Evolutionary conservation across 768 basidiomycete species (phyloP), one percentile per base, ranked within the genome.

Genomic region (Aureoboletus auriporus): DNA sequence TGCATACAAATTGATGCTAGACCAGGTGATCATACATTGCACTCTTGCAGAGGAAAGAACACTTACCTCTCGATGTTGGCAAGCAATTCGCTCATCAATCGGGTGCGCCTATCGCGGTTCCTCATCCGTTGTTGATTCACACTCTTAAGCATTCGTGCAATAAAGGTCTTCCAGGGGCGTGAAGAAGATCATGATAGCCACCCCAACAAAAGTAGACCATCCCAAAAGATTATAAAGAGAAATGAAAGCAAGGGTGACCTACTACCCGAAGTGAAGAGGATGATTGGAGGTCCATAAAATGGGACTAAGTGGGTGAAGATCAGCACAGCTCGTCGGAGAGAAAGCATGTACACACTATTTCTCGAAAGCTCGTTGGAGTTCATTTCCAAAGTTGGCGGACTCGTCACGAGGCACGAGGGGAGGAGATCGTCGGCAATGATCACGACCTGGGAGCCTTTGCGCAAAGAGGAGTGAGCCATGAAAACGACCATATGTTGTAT

Each of bases 101-200:
- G 72, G 8, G 89, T 91, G 29, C 90, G 78, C 56, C 80, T 76
- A 60, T 94, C 93, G 51, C 92, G 79, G 66, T 87, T 91, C 67
- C 92, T 93, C 95, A 97, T 97, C 66, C 96, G 93, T 56, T 82
- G 60, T 54, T 89, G 79, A 61, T 96, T 91, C 74, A 95, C 80
- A 33, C 65, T 73, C 62, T 90, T 90, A 43, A 89, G 60, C 43
- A 78, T 70, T 5, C 80, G 62, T 1, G 93, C 91, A 48, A 93
- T 84, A 37, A 73, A 60, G 0, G 86, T 86, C 51, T 86, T 89
- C n/a, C 40, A 89, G 55, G 3, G 89, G 89, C 48, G 92, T 73
- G 2, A 86, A 87, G 44, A 90, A 58, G 16, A 89, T 66, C 91
- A 94, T 93, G 61, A 94, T 80, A 0, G 75, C 89, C 1, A 95